These are phyloP conservation scores for Sicyos baderoa DNA, from an alignment of 306 rosid genomes.

Conservation along the genomic window DNA sequence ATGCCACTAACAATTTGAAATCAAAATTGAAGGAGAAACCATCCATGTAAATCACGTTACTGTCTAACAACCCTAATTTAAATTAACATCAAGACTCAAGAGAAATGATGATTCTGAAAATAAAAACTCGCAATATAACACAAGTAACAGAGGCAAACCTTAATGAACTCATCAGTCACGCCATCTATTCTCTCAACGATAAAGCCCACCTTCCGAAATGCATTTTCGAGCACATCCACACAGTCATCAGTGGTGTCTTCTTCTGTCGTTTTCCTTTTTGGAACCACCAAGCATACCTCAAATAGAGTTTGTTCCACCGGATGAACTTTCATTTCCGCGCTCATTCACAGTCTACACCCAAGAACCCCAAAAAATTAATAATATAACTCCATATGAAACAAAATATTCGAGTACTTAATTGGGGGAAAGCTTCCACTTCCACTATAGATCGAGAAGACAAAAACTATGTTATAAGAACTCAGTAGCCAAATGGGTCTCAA, in stretches of 20 bases:
- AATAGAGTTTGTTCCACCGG: slow-evolving; percentile 46
- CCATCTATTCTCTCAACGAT: slow-evolving; percentile 69
- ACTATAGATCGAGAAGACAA: slow-evolving; percentile 15
- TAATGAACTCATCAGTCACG: slow-evolving; percentile 76
- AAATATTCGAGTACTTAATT: background rate
- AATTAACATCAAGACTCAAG: background rate
- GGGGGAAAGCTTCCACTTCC: slow-evolving; percentile 16
- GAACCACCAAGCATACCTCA: slow-evolving; percentile 81
- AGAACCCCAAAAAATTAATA: slow-evolving; percentile 15
- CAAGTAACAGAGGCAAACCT: slow-evolving; percentile 44
- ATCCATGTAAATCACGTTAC: background rate
- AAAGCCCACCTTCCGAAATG: slow-evolving; percentile 53
- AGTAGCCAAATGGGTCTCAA: background rate
- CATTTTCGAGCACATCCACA: slow-evolving; percentile 42
- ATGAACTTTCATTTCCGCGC: slow-evolving; percentile 34
- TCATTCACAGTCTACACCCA: slow-evolving; percentile 18
- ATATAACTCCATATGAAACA: slow-evolving; percentile 4
- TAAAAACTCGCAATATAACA: background rate
- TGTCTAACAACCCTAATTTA: slow-evolving; percentile 1
- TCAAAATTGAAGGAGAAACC: background rate
- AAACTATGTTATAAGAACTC: slow-evolving; percentile 3
- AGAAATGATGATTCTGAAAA: background rate
- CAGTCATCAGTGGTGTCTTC: slow-evolving; percentile 40
- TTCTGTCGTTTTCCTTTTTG: slow-evolving; percentile 39
- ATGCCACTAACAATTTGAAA: background rate